Evolutionary conservation across 2,329 filamentous ascomycete genomes (phyloP).

Genomic region (Alternaria arbusti): DNA sequence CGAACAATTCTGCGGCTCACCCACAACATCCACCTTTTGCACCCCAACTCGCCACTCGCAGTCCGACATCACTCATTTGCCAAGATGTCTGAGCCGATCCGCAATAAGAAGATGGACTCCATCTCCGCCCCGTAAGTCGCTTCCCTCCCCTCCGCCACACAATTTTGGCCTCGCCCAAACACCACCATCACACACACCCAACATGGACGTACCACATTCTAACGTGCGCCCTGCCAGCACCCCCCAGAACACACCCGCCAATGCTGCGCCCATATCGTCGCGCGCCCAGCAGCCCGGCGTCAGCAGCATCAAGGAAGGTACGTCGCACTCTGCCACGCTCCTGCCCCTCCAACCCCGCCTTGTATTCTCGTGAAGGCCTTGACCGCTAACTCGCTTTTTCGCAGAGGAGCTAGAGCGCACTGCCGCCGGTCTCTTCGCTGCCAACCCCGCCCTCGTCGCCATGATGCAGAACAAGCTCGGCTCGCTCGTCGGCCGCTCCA

Average conservation of each 20-base stretch:
- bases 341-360: slow-evolving; percentile 42
- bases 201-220: slow-evolving; percentile 43
- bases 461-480: slow-evolving; percentile 99
- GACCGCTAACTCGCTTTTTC: slow-evolving; percentile 47
- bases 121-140: slow-evolving; percentile 68
- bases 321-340: slow-evolving; percentile 30
- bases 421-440: slow-evolving; percentile 90
- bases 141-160: slow-evolving; percentile 31
- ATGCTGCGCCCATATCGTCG: slow-evolving; percentile 95
- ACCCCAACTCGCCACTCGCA: slow-evolving; percentile 41
- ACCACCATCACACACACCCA: slow-evolving; percentile 21
- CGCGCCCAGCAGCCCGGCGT: slow-evolving; percentile 95
- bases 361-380: slow-evolving; percentile 27
- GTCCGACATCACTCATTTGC: slow-evolving; percentile 33
- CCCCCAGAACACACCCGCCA: slow-evolving; percentile 96
- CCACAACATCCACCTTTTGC: slow-evolving; percentile 37
- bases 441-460: slow-evolving; percentile 91
- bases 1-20: slow-evolving; percentile 44
- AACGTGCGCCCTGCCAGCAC: slow-evolving; percentile 66
- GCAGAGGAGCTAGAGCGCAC: slow-evolving; percentile 90
- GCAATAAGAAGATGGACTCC: slow-evolving; percentile 69
- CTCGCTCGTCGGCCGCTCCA: slow-evolving; percentile 90
- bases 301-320: slow-evolving; percentile 96
- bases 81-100: slow-evolving; percentile 71
- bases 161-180: slow-evolving; percentile 24